Evolutionary conservation across 106 monocot species (phyloP).

Genomic region (Allium fistulosum): DNA sequence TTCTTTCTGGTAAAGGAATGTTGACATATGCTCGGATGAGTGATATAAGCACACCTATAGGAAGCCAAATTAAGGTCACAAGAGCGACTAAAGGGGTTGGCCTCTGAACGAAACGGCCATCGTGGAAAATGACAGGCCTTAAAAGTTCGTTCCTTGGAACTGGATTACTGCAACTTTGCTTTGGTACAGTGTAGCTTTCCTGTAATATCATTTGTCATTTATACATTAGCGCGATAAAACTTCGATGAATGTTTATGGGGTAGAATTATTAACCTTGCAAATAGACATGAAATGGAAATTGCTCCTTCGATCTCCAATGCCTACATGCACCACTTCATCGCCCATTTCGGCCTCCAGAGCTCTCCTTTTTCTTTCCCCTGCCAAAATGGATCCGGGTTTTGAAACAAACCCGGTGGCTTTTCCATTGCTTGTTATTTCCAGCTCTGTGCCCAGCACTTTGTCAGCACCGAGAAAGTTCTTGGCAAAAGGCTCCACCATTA

Average conservation of each 20-base stretch:
- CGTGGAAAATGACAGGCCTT: conserved; percentile 60
- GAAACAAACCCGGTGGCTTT: conserved; percentile 44
- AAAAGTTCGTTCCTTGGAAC: conserved; percentile 7
- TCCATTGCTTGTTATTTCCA: conserved; percentile 33
- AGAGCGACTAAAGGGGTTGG: conserved; percentile 52
- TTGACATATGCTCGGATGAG: conserved; percentile 34
- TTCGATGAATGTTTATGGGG: neutral
- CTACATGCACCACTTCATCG: conserved; percentile 12
- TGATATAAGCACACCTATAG: conserved; percentile 44
- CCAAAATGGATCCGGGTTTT: conserved; percentile 3
- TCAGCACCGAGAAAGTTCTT: conserved; percentile 44
- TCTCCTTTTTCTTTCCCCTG: conserved; percentile 6
- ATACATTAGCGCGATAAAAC: neutral
- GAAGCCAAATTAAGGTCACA: conserved; percentile 52
- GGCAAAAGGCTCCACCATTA: conserved; percentile 57
- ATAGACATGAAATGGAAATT: conserved; percentile 19
- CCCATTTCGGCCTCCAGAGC: conserved; percentile 12
- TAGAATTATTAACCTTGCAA: conserved; percentile 28
- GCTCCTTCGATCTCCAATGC: conserved; percentile 9
- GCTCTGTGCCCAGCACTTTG: conserved; percentile 42
- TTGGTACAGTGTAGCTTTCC: conserved; percentile 18
- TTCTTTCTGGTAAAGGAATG: conserved; percentile 34
- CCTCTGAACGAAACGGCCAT: conserved; percentile 50
- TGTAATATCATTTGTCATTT: neutral
- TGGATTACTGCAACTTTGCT: neutral